Evolutionary conservation across 2,329 filamentous ascomycete species (phyloP), one percentile per base, ranked within the genome.

Genomic region (Paecilomyces sp.): DNA sequence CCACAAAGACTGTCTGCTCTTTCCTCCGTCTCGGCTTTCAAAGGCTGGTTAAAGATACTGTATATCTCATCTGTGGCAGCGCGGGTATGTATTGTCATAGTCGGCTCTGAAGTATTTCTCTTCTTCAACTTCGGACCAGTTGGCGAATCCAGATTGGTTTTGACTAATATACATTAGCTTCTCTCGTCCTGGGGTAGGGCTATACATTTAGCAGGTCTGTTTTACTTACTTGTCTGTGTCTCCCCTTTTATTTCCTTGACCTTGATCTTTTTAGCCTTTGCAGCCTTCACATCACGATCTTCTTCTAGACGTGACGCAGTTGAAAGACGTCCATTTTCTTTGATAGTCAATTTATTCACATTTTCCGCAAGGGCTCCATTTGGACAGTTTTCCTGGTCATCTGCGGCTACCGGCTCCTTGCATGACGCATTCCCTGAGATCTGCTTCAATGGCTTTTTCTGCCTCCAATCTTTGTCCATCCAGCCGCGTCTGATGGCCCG

Each of bases 61-160:
- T 97, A 97, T 57, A 99, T 97, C 67, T 99, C 94, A 67, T 97
- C 92, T 63, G 93, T 97, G 3, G 94, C 94, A 64, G 94, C 93
- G 67, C 86, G 90, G 12, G 94, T 99, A 71, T 97, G 92, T 65
- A 99, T 85, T 0, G 94, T 99, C 92, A 99, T 97, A 1, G 94
- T 99, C n/a, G 92, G 90, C 74, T 97, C 93, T 36, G 81, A 77
- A 11, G 81, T 82, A 57, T 87, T 87, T 72, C 89, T 94, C 73
- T 90, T 90, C 64, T 88, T 89, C 58, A 93, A 82, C 74, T 95
- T 97, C 3, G 86, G 87, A n/a, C 87, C 85, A 0, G 90, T 90
- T 0, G 92, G 93, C 1, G 93, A 97, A 68, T 94, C 91, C 58
- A 97, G 80, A 67, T 97, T 97, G 60, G 92, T 89, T 81, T 96